Evolutionary conservation across 1,139 yeast genomes (phyloP).

Genomic region (Kodamaea suecica): DNA sequence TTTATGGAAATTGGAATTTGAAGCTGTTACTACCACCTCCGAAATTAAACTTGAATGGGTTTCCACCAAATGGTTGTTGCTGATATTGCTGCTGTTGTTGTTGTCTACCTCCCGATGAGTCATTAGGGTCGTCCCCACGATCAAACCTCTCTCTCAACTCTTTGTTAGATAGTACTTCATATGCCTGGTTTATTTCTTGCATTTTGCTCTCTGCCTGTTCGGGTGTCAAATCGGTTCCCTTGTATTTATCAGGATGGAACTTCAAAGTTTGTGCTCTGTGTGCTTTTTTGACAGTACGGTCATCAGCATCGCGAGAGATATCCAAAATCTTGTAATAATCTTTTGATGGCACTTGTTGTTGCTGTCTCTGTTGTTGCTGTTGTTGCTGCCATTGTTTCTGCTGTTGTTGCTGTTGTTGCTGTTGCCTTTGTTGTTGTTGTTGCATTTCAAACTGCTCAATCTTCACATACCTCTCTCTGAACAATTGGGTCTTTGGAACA

Average conservation of each 20-base stretch:
- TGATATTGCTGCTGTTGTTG: conserved; percentile 11
- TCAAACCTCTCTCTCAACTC: conserved; percentile 67
- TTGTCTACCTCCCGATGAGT: conserved; percentile 16
- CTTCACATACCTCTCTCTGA: conserved; percentile 27
- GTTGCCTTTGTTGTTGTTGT: conserved; percentile 51
- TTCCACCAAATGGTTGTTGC: conserved; percentile 5
- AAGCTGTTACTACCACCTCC: conserved; percentile 7
- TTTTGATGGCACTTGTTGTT: conserved; percentile 43
- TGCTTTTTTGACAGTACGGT: conserved; percentile 74
- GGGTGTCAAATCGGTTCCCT: conserved; percentile 59
- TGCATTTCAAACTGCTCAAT: conserved; percentile 39
- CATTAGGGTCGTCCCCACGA: conserved; percentile 57
- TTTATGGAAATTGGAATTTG: conserved; percentile 6
- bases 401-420: conserved; percentile 39
- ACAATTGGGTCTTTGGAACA: conserved; percentile 39
- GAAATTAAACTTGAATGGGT: conserved; percentile 9
- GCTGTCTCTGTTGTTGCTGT: conserved; percentile 35
- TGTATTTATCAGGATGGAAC: conserved; percentile 89
- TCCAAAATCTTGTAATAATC: conserved; percentile 84
- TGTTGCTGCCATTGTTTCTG: conserved; percentile 47
- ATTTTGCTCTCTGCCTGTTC: conserved; percentile 77
- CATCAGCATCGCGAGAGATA: conserved; percentile 64
- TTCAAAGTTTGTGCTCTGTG: conserved; percentile 74
- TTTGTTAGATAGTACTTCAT: conserved; percentile 73
- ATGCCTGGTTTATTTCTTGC: conserved; percentile 92